phyloP scores from a whole-genome alignment of 2,329 filamentous ascomycete species.

The Trichoderma afroharzianum region DNA sequence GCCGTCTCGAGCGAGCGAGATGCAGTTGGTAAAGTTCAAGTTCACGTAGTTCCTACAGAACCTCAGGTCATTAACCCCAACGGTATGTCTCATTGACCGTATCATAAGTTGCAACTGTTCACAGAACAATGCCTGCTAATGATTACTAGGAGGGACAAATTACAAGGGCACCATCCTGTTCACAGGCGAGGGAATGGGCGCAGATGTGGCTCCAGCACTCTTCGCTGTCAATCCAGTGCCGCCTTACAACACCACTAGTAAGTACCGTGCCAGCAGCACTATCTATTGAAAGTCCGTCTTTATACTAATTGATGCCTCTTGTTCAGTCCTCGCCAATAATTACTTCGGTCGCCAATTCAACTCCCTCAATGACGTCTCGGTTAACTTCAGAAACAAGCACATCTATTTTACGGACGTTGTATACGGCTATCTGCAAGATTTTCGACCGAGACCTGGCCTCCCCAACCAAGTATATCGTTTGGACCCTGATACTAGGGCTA shows the following conservation, averaged over 20 bases:
- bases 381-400: slow-evolving; percentile 52
- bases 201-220: slow-evolving; percentile 26
- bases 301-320: neutral
- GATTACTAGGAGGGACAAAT: slow-evolving; percentile 43
- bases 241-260: slow-evolving; percentile 15
- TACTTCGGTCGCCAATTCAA: slow-evolving; percentile 47
- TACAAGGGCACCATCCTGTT: slow-evolving; percentile 49
- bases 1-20: slow-evolving; percentile 36
- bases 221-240: slow-evolving; percentile 26
- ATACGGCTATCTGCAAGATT: slow-evolving; percentile 58
- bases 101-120: accelerated
- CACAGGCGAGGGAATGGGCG: slow-evolving; percentile 48
- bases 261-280: neutral
- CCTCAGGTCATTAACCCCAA: slow-evolving; percentile 50
- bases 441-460: slow-evolving; percentile 50
- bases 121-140: neutral
- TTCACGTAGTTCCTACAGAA: slow-evolving; percentile 39
- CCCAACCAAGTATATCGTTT: slow-evolving; percentile 58
- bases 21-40: slow-evolving; percentile 38
- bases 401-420: slow-evolving; percentile 63
- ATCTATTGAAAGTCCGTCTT: neutral
- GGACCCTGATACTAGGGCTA: slow-evolving; percentile 45
- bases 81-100: slow-evolving; percentile 31
- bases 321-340: slow-evolving; percentile 31
- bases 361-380: slow-evolving; percentile 46